phyloP scores from a whole-genome alignment of 495 filamentous ascomycete species.

The Oleoguttula mirabilis region DNA sequence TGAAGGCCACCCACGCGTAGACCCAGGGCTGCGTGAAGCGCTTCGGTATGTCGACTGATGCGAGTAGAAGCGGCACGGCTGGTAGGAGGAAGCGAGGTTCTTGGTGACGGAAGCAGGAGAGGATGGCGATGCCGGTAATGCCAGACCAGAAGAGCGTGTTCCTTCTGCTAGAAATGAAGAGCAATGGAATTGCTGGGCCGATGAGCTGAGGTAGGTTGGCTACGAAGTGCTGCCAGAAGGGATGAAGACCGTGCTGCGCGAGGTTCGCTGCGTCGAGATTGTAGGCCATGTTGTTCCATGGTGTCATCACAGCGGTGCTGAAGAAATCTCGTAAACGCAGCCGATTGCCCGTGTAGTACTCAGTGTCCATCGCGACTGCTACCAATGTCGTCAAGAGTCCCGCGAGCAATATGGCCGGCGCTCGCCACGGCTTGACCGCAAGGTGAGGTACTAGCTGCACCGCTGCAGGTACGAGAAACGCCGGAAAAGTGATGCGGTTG shows the following conservation, averaged over 20 bases:
- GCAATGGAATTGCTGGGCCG: conserved; percentile 66
- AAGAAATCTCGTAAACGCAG: conserved; percentile 42
- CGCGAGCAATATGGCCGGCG: conserved; percentile 44
- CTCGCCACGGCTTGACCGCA: background rate
- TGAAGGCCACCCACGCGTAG: conserved; percentile 69
- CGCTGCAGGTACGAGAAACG: conserved; percentile 71
- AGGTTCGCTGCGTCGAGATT: conserved; percentile 68
- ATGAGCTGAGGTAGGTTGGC: conserved; percentile 80
- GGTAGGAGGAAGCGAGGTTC: conserved; percentile 91
- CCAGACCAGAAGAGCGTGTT: conserved; percentile 58
- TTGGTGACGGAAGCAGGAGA: conserved; percentile 84
- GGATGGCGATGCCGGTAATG: conserved; percentile 61
- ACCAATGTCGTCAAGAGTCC: conserved; percentile 50
- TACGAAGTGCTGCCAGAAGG: conserved; percentile 77
- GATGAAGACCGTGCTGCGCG: conserved; percentile 80
- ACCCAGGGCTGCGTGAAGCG: conserved; percentile 45
- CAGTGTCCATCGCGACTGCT: conserved; percentile 70
- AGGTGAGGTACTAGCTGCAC: conserved; percentile 77
- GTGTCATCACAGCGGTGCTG: conserved; percentile 62
- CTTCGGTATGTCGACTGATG: conserved; percentile 60
- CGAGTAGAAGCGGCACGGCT: conserved; percentile 74
- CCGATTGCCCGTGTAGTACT: conserved; percentile 55
- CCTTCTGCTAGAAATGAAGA: conserved; percentile 41
- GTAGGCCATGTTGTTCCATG: conserved; percentile 82
- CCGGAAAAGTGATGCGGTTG: conserved; percentile 94